Base-by-base conservation (phyloP, 768 basidiomycete genomes). In the Pleurotus citrinopileatus region DNA sequence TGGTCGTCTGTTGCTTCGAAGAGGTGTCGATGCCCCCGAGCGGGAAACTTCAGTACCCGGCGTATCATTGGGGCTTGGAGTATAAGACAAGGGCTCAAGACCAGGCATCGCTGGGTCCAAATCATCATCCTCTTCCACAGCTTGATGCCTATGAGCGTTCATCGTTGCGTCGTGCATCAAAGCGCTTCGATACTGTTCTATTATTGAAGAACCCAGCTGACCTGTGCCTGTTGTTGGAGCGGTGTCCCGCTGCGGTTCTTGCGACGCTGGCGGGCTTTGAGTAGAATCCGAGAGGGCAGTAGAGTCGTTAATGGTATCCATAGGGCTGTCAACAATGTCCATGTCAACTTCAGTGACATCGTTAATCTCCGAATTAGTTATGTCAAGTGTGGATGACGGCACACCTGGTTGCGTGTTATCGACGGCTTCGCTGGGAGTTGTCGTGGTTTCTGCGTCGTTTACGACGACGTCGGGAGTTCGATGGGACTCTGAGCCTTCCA, bases 21-120 rank as follows among this genome's bases (percentile, higher is more conserved):
- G 48, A 13, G 48, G 48, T 12, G 48, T 51, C 23, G 48, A 51
- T 4, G 34, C 27, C 8, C 48, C 48, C 34, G 48, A 51, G 12
- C 12, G 15, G 7, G 48, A 34, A 2, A 2, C 34, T 13, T 51
- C 48, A 15, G 12, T 37, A 20, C 13, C 20, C 37, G 29, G 48
- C n/a, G 46, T 48, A 27, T 8, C 17, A 20, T 13, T 36, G n/a
- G 48, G 32, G 25, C 43, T 44, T 22, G 43, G 23, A 26, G 20
- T 17, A 26, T 25, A 25, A 5, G 43, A 44, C 48, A 51, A 23
- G 27, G 48, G 34, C 23, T 51, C 48, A 22, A 51, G 34, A 36
- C 28, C 10, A 19, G 48, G 48, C 48, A 51, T 51, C n/a, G 20
- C 43, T 25, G 43, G 23, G 26, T 48, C 46, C 3, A 17, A 6